These are phyloP conservation scores for Camelina sativa DNA, from an alignment of 345 rosid genomes.

Conservation along the genomic window DNA sequence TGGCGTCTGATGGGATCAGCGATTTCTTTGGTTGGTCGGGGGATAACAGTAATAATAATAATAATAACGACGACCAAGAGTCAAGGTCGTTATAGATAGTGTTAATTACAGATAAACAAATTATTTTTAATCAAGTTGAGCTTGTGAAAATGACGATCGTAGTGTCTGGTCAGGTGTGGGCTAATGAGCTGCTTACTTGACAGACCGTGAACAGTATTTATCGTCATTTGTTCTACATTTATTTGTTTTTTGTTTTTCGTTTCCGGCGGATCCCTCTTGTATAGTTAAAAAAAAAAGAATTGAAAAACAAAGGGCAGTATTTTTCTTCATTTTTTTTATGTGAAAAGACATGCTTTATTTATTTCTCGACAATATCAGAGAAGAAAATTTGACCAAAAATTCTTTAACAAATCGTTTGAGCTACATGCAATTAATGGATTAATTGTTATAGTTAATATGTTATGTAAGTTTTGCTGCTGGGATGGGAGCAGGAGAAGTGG, in stretches of 20 bases:
- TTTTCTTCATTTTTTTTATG: neutral
- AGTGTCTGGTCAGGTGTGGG: slow-evolving; percentile 15
- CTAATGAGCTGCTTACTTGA: slow-evolving; percentile 25
- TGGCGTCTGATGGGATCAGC: slow-evolving; percentile 51
- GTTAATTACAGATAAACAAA: slow-evolving; percentile 22
- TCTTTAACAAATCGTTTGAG: neutral
- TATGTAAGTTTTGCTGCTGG: slow-evolving; percentile 36
- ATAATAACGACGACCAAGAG: slow-evolving; percentile 28
- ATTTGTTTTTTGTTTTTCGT: neutral
- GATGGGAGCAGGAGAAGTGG: slow-evolving; percentile 45
- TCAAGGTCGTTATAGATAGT: slow-evolving; percentile 37
- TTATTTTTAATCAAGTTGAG: slow-evolving; percentile 21
- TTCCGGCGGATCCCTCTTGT: slow-evolving; percentile 11
- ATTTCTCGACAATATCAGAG: neutral
- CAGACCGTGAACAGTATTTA: slow-evolving; percentile 1
- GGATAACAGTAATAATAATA: slow-evolving; percentile 20
- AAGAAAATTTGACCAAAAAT: neutral
- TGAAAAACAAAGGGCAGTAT: neutral
- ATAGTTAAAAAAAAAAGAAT: neutral
- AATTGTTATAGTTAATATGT: neutral
- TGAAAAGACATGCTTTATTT: neutral
- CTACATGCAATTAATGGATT: neutral
- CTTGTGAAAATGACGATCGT: slow-evolving; percentile 24
- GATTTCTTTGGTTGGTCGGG: slow-evolving; percentile 50
- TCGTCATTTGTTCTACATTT: slow-evolving; percentile 32